A percentile compares a stretch with the other conserved stretches of the same genome.
Evolutionary conservation across 2,329 filamentous ascomycete species (phyloP).

Genomic region (Niveomyces coronatus): DNA sequence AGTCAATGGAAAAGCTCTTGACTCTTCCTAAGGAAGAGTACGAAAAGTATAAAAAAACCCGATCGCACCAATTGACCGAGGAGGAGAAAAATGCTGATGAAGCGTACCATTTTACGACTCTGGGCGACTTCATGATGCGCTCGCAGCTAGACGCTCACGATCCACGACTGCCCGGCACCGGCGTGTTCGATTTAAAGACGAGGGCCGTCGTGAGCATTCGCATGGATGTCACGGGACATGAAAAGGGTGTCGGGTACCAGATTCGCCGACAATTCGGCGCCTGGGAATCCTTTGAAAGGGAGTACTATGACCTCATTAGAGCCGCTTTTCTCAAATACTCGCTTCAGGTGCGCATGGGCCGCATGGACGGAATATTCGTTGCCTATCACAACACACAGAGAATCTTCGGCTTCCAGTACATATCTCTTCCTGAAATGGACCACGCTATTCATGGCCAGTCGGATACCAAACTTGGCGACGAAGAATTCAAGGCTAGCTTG

Average conservation of each 20-base stretch:
- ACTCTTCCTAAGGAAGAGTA: constrained; percentile 75
- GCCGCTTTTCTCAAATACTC: constrained; percentile 95
- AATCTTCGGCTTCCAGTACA: constrained; percentile 96
- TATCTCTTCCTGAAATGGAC: constrained; percentile 82
- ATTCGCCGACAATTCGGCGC: constrained; percentile 65
- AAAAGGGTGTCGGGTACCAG: constrained; percentile 76
- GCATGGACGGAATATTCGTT: constrained; percentile 98
- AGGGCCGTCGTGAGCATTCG: constrained; percentile 84
- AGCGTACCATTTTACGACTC: constrained; percentile 76
- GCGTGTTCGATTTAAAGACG: constrained; percentile 95
- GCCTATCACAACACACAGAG: constrained; percentile 91
- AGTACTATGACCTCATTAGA: constrained; percentile 95
- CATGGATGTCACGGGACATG: constrained; percentile 66
- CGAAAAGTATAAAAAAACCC: constrained; percentile 67
- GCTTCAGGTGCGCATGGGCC: constrained; percentile 88
- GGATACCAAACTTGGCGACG: constrained; percentile 58
- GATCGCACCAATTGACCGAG: constrained; percentile 58
- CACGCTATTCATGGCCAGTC: constrained; percentile 70
- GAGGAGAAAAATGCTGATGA: constrained; percentile 64
- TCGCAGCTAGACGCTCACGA: constrained; percentile 92
- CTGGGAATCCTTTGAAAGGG: constrained; percentile 88
- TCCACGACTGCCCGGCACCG: constrained; percentile 72
- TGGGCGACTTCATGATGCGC: constrained; percentile 84
- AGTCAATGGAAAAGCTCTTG: constrained; percentile 92
- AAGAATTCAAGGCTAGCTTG: constrained; percentile 77